Percentiles rank a stretch among this genome's conserved stretches.
Conservation (phyloP, 768 basidiomycete species). For the Terana coerulea region DNA sequence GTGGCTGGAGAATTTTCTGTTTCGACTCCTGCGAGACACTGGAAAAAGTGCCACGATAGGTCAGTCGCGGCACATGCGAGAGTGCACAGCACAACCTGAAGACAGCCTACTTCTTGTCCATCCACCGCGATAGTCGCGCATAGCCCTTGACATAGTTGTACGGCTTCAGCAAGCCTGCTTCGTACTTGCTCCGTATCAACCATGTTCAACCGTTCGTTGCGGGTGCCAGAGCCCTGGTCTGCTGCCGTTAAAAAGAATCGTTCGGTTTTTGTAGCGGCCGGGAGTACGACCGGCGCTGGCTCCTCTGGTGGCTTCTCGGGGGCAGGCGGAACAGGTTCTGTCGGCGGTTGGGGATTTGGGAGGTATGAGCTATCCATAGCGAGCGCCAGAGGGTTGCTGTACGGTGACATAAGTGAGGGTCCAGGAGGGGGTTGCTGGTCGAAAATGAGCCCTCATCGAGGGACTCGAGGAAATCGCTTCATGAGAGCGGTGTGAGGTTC, state of each 20-base stretch:
- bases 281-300: conserved; percentile 51
- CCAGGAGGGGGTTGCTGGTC: conserved; percentile 47
- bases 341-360: conserved; percentile 23
- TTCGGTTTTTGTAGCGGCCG: conserved; percentile 78
- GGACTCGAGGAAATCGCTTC: conserved; percentile 84
- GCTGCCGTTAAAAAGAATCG: conserved; percentile 90
- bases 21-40: conserved; percentile 90
- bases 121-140: conserved; percentile 86
- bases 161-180: conserved; percentile 90
- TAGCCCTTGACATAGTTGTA: conserved; percentile 98
- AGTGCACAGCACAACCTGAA: neutral
- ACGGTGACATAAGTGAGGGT: conserved; percentile 39
- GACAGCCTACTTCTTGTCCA: conserved; percentile 78
- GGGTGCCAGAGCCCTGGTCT: conserved; percentile 87
- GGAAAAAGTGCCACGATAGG: conserved; percentile 12
- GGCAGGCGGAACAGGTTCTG: conserved; percentile 16
- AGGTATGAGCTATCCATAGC: conserved; percentile 24
- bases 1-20: conserved; percentile 85
- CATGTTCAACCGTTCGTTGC: conserved; percentile 84
- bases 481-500: neutral
- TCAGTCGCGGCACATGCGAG: neutral
- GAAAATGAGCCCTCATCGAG: conserved; percentile 84
- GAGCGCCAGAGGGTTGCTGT: conserved; percentile 20
- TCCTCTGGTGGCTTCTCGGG: conserved; percentile 33
- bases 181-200: conserved; percentile 97